Percentiles rank a stretch among this genome's conserved stretches.
Conservation (phyloP, 148 eudicot species). For the Beta vulgaris region DNA sequence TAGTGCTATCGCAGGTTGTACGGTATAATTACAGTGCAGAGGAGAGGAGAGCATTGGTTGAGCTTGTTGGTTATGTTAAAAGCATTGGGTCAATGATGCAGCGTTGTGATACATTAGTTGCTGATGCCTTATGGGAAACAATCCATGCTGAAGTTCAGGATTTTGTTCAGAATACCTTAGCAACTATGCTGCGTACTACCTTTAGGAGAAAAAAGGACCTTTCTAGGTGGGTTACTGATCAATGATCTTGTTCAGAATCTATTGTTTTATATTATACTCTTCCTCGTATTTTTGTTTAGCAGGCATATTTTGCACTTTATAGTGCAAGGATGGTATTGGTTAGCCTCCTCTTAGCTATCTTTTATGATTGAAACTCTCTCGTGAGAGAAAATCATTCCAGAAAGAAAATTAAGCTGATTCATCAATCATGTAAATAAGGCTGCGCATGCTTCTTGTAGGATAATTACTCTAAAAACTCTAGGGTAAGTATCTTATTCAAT, state of each 20-base stretch:
- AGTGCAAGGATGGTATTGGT: neutral
- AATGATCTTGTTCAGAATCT: conserved; percentile 5
- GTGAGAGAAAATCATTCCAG: neutral
- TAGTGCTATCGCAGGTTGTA: conserved; percentile 70
- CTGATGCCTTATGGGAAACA: conserved; percentile 98
- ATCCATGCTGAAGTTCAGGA: conserved; percentile 99
- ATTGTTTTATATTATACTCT: neutral
- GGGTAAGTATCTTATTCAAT: neutral
- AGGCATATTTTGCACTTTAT: neutral
- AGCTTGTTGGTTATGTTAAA: conserved; percentile 89
- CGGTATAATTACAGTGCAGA: conserved; percentile 83
- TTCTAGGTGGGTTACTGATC: conserved; percentile 51
- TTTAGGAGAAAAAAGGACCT: conserved; percentile 94
- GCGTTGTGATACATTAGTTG: conserved; percentile 77
- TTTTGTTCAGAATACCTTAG: conserved; percentile 92
- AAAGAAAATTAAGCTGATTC: neutral
- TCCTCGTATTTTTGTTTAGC: too few species aligned
- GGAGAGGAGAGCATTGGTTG: conserved; percentile 88
- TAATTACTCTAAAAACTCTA: neutral
- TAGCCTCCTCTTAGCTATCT: neutral
- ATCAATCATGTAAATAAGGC: neutral
- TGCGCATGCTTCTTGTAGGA: neutral
- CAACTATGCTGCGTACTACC: conserved; percentile 88
- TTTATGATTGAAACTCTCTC: neutral
- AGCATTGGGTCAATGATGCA: conserved; percentile 94